phyloP scores from a whole-genome alignment of 306 rosid species.

The Rosa lucieae region DNA sequence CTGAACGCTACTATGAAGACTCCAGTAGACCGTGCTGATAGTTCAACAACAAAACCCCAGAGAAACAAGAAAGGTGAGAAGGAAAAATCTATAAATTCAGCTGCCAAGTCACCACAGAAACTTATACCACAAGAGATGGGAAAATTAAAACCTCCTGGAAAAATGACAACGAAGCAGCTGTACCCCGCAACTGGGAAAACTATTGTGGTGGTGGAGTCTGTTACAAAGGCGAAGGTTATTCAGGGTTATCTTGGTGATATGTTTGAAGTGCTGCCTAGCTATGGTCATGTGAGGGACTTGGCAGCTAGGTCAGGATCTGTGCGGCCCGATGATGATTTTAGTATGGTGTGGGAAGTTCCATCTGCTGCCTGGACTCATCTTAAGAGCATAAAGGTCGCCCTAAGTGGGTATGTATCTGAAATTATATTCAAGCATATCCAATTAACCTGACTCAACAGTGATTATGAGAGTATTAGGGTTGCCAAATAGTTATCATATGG shows the following conservation, averaged over 20 bases:
- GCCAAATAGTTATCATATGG: neutral
- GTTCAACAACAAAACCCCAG: constrained; percentile 40
- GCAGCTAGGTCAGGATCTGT: constrained; percentile 98
- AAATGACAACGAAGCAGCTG: constrained; percentile 40
- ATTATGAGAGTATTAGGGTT: constrained; percentile 14
- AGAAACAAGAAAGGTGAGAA: constrained; percentile 47
- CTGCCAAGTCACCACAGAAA: constrained; percentile 29
- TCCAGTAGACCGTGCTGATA: constrained; percentile 30
- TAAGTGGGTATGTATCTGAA: constrained; percentile 61
- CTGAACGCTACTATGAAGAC: constrained; percentile 32
- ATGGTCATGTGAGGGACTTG: constrained; percentile 98
- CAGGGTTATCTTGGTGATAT: constrained; percentile 86
- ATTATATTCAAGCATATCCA: constrained; percentile 20
- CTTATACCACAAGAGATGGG: constrained; percentile 26
- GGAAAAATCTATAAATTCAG: constrained; percentile 28
- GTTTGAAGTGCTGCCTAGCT: constrained; percentile 95
- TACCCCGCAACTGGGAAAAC: constrained; percentile 84
- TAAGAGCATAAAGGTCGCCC: constrained; percentile 83
- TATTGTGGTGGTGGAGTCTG: constrained; percentile 90
- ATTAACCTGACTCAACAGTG: constrained; percentile 24
- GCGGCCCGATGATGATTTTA: constrained; percentile 93
- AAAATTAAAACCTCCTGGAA: constrained; percentile 38
- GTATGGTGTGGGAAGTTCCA: constrained; percentile 99
- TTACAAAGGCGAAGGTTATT: constrained; percentile 88
- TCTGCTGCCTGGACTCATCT: constrained; percentile 96